Conservation (phyloP, 768 basidiomycete genomes). For the Tephrocybe rancida region DNA sequence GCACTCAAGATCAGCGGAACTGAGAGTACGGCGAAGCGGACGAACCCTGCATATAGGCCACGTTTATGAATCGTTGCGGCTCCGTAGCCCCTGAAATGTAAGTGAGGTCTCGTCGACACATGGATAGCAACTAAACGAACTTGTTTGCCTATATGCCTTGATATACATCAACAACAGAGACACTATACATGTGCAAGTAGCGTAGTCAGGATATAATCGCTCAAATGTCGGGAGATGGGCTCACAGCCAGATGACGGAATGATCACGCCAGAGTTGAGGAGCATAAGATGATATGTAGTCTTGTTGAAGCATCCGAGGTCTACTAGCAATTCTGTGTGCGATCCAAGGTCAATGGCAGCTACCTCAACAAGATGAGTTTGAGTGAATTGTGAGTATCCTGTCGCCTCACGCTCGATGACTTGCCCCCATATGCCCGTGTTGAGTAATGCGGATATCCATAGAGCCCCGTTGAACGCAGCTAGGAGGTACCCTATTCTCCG, state of each 20-base stretch:
- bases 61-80: not conserved
- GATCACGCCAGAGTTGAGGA: too few species aligned
- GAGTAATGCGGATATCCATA: slow-evolving; percentile 7
- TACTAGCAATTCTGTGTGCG: too few species aligned
- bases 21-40: not conserved
- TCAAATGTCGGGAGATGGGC: not conserved
- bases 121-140: too few species aligned
- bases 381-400: not conserved
- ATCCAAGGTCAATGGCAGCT: too few species aligned
- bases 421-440: slow-evolving; percentile 10
- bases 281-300: too few species aligned
- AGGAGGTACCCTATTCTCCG: slow-evolving; percentile 12
- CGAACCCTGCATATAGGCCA: not conserved
- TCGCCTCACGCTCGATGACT: not conserved
- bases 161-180: too few species aligned
- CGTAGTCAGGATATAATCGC: not conserved
- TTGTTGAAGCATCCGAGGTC: too few species aligned
- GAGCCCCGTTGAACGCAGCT: slow-evolving; percentile 7
- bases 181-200: too few species aligned
- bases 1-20: not conserved
- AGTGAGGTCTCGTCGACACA: too few species aligned
- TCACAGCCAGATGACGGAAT: not conserved
- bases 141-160: too few species aligned
- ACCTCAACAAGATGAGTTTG: not conserved
- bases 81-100: too few species aligned